phyloP scores from a whole-genome alignment of 768 basidiomycete species.

The Phanerochaete sordida region DNA sequence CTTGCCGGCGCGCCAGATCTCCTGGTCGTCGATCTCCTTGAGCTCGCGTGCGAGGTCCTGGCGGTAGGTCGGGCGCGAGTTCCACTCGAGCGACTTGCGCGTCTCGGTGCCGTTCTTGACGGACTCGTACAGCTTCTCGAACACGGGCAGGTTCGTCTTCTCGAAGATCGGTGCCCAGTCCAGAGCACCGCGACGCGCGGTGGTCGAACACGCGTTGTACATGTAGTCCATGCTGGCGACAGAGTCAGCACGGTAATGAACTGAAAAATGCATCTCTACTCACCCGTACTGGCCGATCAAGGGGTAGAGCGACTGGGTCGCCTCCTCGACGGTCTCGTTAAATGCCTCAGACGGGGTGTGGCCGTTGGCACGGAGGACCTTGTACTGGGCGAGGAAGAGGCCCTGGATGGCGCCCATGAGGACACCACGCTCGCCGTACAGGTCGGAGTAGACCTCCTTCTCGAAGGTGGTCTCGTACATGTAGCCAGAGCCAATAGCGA shows the following conservation, averaged over 20 bases:
- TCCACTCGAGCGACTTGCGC: conserved; percentile 94
- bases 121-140: conserved; percentile 92
- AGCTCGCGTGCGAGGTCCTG: conserved; percentile 90
- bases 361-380: conserved; percentile 93
- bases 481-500: conserved; percentile 95
- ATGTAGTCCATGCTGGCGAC: conserved; percentile 91
- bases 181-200: conserved; percentile 96
- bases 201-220: conserved; percentile 99
- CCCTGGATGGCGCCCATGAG: conserved; percentile 99
- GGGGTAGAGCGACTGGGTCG: conserved; percentile 98
- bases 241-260: neutral
- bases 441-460: conserved; percentile 99
- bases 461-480: conserved; percentile 98
- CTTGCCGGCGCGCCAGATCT: conserved; percentile 98
- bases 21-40: conserved; percentile 93
- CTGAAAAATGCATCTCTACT: conserved; percentile 20
- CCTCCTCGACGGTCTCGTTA: conserved; percentile 99
- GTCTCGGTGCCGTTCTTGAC: conserved; percentile 96
- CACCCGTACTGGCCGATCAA: conserved; percentile 93
- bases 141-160: conserved; percentile 90
- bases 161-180: conserved; percentile 99
- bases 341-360: conserved; percentile 98
- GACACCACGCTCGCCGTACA: conserved; percentile 99
- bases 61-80: conserved; percentile 88
- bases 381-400: conserved; percentile 98